Percentiles rank a stretch among this genome's conserved stretches.
Evolutionary conservation across 2,329 filamentous ascomycete species (phyloP).

Genomic region (Apiospora pterosperma): DNA sequence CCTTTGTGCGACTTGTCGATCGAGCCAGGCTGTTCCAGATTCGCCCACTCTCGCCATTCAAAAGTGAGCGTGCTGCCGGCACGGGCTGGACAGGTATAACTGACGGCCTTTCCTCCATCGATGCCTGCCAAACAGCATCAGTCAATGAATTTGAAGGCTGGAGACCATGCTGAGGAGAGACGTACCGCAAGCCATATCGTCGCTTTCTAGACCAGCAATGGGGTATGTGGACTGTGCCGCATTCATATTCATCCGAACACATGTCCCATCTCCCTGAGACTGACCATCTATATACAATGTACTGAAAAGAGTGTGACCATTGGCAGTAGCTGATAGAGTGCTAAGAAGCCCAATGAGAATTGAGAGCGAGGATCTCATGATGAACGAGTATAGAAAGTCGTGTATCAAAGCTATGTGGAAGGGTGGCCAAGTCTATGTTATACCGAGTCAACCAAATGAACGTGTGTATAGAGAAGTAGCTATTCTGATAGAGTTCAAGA

Average conservation of each 20-base stretch:
- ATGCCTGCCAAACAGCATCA: not conserved
- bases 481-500: not conserved
- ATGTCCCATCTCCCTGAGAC: constrained; percentile 68
- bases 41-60: constrained; percentile 60
- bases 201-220: constrained; percentile 52
- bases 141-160: constrained; percentile 31
- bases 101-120: constrained; percentile 29
- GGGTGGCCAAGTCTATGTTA: not conserved
- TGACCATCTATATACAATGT: constrained; percentile 59
- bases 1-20: constrained; percentile 56
- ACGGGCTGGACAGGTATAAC: constrained; percentile 44
- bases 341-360: constrained; percentile 31
- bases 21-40: constrained; percentile 48
- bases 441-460: constrained; percentile 4
- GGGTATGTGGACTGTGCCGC: constrained; percentile 52
- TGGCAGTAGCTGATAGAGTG: constrained; percentile 32
- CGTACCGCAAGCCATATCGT: constrained; percentile 70
- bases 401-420: not conserved
- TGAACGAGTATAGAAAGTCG: not conserved
- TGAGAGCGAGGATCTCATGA: constrained; percentile 34
- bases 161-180: constrained; percentile 29
- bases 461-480: not conserved
- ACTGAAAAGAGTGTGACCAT: constrained; percentile 61
- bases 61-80: constrained; percentile 60
- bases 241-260: constrained; percentile 63